A percentile compares a stretch with the other conserved stretches of the same genome.
Conservation (phyloP, 1,139 yeast species). For the Zygoascus hellenicus region DNA sequence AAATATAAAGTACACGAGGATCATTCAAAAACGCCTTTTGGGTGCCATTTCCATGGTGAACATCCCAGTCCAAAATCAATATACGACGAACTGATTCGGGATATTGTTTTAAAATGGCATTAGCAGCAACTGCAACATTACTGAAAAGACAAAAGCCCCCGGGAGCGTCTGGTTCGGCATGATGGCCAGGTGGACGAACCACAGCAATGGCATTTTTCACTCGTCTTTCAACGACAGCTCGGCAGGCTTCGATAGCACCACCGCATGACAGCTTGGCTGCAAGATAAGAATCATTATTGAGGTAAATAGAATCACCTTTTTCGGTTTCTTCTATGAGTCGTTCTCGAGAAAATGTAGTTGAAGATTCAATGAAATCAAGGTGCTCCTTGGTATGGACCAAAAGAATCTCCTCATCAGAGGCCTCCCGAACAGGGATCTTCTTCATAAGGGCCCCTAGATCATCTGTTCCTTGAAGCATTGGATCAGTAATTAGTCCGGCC, state of each 20-base stretch:
- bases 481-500: slow-evolving; percentile 81
- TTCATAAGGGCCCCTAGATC: slow-evolving; percentile 84
- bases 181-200: slow-evolving; percentile 99
- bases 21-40: slow-evolving; percentile 87
- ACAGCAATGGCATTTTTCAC: slow-evolving; percentile 92
- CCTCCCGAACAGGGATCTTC: slow-evolving; percentile 87
- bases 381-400: slow-evolving; percentile 83
- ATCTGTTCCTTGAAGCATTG: slow-evolving; percentile 71
- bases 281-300: slow-evolving; percentile 81
- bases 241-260: slow-evolving; percentile 93
- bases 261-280: slow-evolving; percentile 95
- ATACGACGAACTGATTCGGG: slow-evolving; percentile 86
- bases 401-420: slow-evolving; percentile 76
- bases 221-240: slow-evolving; percentile 87
- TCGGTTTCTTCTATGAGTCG: slow-evolving; percentile 79
- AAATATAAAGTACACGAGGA: slow-evolving; percentile 83
- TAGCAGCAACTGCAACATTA: slow-evolving; percentile 96
- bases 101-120: slow-evolving; percentile 69
- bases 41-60: slow-evolving; percentile 98
- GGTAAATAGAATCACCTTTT: slow-evolving; percentile 89
- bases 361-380: slow-evolving; percentile 65
- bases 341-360: slow-evolving; percentile 74
- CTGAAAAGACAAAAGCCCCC: slow-evolving; percentile 97
- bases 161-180: slow-evolving; percentile 95
- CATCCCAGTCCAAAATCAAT: slow-evolving; percentile 92